Conservation (phyloP, 768 basidiomycete species). For the Jaapia argillacea region DNA sequence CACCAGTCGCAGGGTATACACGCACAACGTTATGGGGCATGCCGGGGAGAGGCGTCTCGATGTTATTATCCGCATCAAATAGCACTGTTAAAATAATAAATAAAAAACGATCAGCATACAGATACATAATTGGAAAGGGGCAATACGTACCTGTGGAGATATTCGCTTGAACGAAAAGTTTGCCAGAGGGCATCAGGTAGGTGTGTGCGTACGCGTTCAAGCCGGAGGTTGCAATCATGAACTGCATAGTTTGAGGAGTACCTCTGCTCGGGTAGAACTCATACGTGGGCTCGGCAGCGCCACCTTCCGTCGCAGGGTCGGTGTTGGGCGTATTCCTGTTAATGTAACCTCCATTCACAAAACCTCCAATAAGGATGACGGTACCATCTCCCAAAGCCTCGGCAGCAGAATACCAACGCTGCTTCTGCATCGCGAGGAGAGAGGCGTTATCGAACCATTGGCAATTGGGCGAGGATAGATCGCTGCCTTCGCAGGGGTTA, state of each 20-base stretch:
- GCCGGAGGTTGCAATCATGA: conserved; percentile 38
- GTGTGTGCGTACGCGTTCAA: conserved; percentile 76
- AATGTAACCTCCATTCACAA: conserved; percentile 41
- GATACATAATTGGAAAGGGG: not conserved
- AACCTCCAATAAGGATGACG: conserved; percentile 65
- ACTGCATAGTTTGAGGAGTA: conserved; percentile 30
- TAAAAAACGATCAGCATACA: not conserved
- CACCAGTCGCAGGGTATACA: conserved; percentile 72
- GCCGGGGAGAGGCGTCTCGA: conserved; percentile 49
- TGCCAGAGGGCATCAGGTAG: conserved; percentile 63
- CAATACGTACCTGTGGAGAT: conserved; percentile 11
- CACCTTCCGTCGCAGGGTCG: not conserved
- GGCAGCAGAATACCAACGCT: conserved; percentile 19
- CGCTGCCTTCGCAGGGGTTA: conserved; percentile 48
- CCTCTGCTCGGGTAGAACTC: conserved; percentile 56
- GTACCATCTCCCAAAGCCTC: conserved; percentile 59
- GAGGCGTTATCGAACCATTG: conserved; percentile 36
- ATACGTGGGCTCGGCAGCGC: conserved; percentile 41
- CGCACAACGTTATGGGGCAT: conserved; percentile 60
- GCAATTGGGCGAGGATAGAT: conserved; percentile 41
- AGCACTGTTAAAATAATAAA: conserved; percentile 30
- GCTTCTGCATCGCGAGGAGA: not conserved
- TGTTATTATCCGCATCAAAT: conserved; percentile 50
- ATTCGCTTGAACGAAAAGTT: conserved; percentile 54
- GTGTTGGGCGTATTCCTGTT: conserved; percentile 48